A percentile compares a stretch with the other conserved stretches of the same genome.
Evolutionary conservation across 1,284 basidiomycete species (phyloP).

Genomic region (Vanrija pseudolonga): DNA sequence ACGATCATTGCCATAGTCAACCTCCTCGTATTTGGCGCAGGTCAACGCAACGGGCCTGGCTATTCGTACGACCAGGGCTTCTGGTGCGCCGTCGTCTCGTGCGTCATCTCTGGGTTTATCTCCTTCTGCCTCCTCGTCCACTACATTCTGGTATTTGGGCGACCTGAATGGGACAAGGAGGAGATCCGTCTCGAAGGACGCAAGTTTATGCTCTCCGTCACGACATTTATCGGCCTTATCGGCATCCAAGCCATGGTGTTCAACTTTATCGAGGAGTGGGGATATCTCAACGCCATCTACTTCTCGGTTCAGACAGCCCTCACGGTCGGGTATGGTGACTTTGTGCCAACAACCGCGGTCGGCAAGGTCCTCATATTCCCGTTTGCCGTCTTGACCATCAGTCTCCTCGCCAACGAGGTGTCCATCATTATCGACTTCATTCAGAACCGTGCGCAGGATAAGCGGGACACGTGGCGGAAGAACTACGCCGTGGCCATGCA

Average conservation of each 20-base stretch:
- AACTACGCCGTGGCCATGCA: conserved; percentile 40
- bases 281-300: conserved; percentile 41
- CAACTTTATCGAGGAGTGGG: conserved; percentile 41
- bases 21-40: conserved; percentile 36
- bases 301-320: conserved; percentile 31
- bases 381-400: conserved; percentile 49
- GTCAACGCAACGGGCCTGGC: conserved; percentile 30
- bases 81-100: conserved; percentile 51
- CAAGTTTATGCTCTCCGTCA: conserved; percentile 51
- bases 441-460: conserved; percentile 25
- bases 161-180: conserved; percentile 16
- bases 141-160: conserved; percentile 40
- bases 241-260: conserved; percentile 43
- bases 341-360: conserved; percentile 27
- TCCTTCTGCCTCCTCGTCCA: conserved; percentile 43
- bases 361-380: conserved; percentile 49
- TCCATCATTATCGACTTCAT: conserved; percentile 48
- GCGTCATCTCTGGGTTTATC: conserved; percentile 47
- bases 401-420: conserved; percentile 49
- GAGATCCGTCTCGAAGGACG: conserved; percentile 43
- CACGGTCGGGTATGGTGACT: conserved; percentile 50
- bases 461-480: conserved; percentile 42
- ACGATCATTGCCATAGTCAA: conserved; percentile 49
- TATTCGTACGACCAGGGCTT: conserved; percentile 48
- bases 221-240: conserved; percentile 44